A percentile compares a stretch with the other conserved stretches of the same genome.
phyloP scores from a whole-genome alignment of 1,284 basidiomycete species.

The Ceratobasidium sp. region DNA sequence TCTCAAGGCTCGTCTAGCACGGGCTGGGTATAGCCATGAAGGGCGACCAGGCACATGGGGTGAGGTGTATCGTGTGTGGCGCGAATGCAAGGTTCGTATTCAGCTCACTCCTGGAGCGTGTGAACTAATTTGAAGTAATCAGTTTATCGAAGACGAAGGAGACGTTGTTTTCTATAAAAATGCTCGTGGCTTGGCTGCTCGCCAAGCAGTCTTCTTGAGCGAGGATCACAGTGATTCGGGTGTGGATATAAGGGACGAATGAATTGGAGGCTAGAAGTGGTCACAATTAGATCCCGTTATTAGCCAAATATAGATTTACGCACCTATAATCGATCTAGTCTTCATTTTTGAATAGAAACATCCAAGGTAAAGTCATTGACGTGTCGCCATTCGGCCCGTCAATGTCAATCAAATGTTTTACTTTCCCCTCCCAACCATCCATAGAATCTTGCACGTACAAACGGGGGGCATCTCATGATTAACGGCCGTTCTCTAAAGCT shows the following conservation, averaged over 20 bases:
- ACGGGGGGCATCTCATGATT: no score
- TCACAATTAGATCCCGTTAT: no score
- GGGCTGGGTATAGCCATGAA: conserved; percentile 62
- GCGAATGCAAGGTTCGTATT: conserved; percentile 51
- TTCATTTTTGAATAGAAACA: no score
- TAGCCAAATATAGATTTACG: no score
- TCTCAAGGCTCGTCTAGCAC: conserved; percentile 79
- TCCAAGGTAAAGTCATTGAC: no score
- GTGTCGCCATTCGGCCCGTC: no score
- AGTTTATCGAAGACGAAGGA: conserved; percentile 67
- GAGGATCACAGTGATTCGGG: conserved; percentile 81
- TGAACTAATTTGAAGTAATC: background rate
- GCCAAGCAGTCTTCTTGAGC: conserved; percentile 52
- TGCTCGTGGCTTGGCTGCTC: conserved; percentile 58
- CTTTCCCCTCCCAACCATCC: no score
- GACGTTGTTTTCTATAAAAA: conserved; percentile 72
- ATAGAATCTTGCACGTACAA: no score
- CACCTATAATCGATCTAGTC: background rate
- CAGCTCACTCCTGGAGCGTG: background rate
- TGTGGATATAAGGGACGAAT: conserved; percentile 63
- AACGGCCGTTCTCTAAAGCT: no score
- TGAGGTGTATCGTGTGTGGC: conserved; percentile 39
- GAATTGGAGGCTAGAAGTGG: background rate
- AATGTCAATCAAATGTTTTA: no score
- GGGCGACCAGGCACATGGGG: conserved; percentile 37